These are phyloP conservation scores for Quercus lobata DNA, from an alignment of 331 rosid species.

Conservation along the genomic window DNA sequence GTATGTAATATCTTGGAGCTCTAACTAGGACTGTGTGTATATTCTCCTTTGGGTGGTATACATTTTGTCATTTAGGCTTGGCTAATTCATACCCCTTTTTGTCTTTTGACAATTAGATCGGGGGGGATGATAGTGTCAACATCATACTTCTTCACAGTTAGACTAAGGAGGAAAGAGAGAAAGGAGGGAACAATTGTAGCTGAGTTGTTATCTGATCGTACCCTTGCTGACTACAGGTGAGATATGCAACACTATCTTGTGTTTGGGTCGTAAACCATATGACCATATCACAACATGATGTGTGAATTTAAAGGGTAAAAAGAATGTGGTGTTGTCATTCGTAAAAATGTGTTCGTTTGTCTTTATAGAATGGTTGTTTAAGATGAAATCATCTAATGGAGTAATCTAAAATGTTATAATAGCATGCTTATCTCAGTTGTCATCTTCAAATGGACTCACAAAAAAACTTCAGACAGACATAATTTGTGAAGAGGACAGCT, in stretches of 20 bases:
- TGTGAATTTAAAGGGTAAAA: neutral
- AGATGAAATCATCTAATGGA: neutral
- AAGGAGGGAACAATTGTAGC: slow-evolving; percentile 61
- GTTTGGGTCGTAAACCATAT: neutral
- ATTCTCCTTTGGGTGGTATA: neutral
- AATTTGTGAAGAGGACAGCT: neutral
- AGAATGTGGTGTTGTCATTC: neutral
- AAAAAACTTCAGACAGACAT: neutral
- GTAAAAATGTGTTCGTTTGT: neutral
- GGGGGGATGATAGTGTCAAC: slow-evolving; percentile 60
- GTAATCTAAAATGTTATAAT: neutral
- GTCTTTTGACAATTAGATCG: slow-evolving; percentile 39
- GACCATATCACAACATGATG: neutral
- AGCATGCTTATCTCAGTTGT: neutral
- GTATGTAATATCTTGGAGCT: neutral
- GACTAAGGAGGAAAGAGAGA: slow-evolving; percentile 80
- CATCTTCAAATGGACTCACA: neutral
- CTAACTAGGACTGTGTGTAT: too few relatives aligned
- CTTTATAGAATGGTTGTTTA: neutral
- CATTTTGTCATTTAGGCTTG: neutral
- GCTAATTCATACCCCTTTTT: neutral
- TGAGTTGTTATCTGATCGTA: slow-evolving; percentile 61
- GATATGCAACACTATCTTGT: neutral
- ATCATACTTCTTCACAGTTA: slow-evolving; percentile 55
- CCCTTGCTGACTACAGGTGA: slow-evolving; percentile 58